Evolutionary conservation across 441 rosid species (phyloP), one percentile per base, ranked within the genome.

Genomic region (Sinapis alba): DNA sequence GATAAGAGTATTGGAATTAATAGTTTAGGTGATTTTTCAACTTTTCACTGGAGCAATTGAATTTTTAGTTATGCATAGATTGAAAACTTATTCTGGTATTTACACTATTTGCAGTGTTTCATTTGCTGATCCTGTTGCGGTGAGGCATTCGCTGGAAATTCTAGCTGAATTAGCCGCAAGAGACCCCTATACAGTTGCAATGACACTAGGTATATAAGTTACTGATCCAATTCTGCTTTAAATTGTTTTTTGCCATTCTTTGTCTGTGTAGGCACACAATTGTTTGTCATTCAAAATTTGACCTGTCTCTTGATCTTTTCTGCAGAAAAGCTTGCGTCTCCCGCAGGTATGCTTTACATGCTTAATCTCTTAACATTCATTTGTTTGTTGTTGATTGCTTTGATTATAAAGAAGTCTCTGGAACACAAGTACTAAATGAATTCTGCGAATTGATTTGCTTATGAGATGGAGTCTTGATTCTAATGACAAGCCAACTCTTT

Each of bases 91-190:
- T 28, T 69, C 23, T 74, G 51, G 70, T 60, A 51, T 70, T 28
- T 34, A 41, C 41, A 23, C 54, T 78, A 23, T 72, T 58, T 79
- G 82, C 87, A 93, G 98, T 80, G 82, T 94, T 79, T 91, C 90
- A 27, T 92, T 92, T 86, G 87, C 93, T 70, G 99, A 96, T 88
- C 98, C 99, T 82, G 85, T 96, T 83, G 98, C 99, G 63, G 99
- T 96, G 83, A 88, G 99, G 80, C 98, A 94, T 90, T 88, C 99
- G 58, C 78, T 96, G 83, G 97, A 94, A 84, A 92, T 96, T 82
- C 78, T 90, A 61, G 87, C 88, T 32, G 98, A 94, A 78, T 75
- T 96, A 81, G 98, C 99, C 57, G 62, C 88, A 63, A 89, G 81
- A 83, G 98, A 96, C 79, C 98, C 99, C 65, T 90, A 92, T 88